A percentile compares a stretch with the other conserved stretches of the same genome.
Evolutionary conservation across 352 stramenopile species (phyloP).

Genomic region (Elongisporangium senticosum): DNA sequence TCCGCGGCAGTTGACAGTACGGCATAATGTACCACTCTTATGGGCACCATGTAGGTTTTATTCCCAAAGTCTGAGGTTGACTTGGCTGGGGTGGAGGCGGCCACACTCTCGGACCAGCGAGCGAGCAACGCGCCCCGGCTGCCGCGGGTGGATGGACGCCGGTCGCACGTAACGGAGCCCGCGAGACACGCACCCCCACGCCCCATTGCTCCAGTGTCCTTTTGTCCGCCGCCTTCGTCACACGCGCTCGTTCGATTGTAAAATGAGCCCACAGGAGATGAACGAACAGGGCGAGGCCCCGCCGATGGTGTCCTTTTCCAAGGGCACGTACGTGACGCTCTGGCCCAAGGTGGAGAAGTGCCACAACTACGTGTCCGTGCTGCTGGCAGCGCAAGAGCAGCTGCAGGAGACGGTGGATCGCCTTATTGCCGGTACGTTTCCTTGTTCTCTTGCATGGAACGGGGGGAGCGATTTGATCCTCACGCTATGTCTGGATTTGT

Average conservation of each 20-base stretch:
- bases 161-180: not conserved
- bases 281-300: not conserved
- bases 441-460: not conserved
- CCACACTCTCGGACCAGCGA: not conserved
- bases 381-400: conserved; percentile 64
- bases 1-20: not conserved
- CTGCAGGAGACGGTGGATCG: conserved; percentile 63
- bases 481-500: not conserved
- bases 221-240: not conserved
- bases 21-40: not conserved
- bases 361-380: conserved; percentile 64
- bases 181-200: not conserved
- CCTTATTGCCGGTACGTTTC: conserved; percentile 40
- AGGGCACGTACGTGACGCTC: conserved; percentile 75
- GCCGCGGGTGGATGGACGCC: not conserved
- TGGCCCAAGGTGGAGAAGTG: conserved; percentile 84
- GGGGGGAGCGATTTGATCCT: not conserved
- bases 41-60: not conserved
- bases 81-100: too few species aligned
- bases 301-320: conserved; percentile 30
- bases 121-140: not conserved
- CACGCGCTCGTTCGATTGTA: not conserved
- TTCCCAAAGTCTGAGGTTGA: not conserved
- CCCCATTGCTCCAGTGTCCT: not conserved
- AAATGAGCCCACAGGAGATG: not conserved